Conservation (phyloP, 768 basidiomycete species). For the Hortiboletus campestris region DNA sequence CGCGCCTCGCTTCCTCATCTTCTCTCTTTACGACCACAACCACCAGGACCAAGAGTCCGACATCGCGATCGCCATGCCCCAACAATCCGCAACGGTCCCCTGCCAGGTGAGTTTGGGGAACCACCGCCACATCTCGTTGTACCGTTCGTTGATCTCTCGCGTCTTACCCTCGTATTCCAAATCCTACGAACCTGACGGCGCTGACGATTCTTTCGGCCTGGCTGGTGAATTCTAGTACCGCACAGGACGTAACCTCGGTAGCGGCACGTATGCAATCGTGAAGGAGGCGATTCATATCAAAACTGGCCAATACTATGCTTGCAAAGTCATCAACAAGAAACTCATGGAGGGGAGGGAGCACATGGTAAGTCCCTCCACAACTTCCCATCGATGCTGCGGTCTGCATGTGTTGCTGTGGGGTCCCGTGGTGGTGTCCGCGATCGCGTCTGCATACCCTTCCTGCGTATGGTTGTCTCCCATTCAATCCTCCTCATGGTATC, state of each 20-base stretch:
- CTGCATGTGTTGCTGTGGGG: neutral
- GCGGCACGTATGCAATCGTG: constrained; percentile 93
- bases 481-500: neutral
- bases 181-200: neutral
- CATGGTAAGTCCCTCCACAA: constrained; percentile 62
- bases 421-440: constrained; percentile 1
- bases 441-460: neutral
- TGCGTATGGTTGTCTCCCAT: neutral
- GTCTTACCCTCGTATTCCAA: neutral
- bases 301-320: constrained; percentile 93
- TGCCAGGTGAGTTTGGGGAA: constrained; percentile 39
- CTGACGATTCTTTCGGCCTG: constrained; percentile 6
- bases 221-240: constrained; percentile 57
- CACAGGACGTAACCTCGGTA: constrained; percentile 84
- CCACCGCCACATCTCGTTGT: neutral
- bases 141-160: constrained; percentile 1
- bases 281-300: constrained; percentile 95
- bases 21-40: constrained; percentile 1
- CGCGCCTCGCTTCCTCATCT: constrained; percentile 9
- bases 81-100: constrained; percentile 39
- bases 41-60: constrained; percentile 18
- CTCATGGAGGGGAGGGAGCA: constrained; percentile 97
- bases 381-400: constrained; percentile 9
- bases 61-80: constrained; percentile 26
- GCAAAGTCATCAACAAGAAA: constrained; percentile 99